phyloP scores from a whole-genome alignment of 352 stramenopile genomes.

The Pythium apleroticum region DNA sequence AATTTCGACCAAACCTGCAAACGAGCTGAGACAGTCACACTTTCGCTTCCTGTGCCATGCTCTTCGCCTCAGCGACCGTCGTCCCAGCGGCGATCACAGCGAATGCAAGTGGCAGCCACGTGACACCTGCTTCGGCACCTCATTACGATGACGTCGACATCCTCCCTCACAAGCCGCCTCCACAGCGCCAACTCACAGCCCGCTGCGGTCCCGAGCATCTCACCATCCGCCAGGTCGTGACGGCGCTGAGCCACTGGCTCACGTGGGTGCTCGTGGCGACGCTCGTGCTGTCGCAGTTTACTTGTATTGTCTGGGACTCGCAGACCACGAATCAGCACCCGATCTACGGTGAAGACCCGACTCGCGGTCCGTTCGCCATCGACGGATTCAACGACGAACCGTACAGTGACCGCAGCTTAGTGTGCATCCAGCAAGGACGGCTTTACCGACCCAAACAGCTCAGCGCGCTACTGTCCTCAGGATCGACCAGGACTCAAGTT shows the following conservation, averaged over 20 bases:
- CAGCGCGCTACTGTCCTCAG: conserved; percentile 29
- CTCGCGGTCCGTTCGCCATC: conserved; percentile 1
- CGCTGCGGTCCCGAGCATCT: not conserved
- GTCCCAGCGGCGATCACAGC: not conserved
- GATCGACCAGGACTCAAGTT: not conserved
- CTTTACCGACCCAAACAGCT: conserved; percentile 42
- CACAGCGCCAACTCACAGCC: not conserved
- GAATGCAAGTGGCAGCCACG: not conserved
- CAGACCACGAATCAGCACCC: conserved; percentile 22
- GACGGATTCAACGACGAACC: conserved; percentile 46
- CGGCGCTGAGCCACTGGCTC: conserved; percentile 10
- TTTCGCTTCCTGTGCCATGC: too few species aligned
- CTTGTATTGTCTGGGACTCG: conserved; percentile 37
- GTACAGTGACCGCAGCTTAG: conserved; percentile 45
- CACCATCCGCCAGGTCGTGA: not conserved
- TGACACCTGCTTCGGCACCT: not conserved
- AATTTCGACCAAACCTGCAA: not conserved
- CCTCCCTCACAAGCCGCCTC: too few species aligned
- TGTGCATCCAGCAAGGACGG: conserved; percentile 38
- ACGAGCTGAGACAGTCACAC: not conserved
- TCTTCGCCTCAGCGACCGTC: not conserved
- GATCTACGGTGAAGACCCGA: conserved; percentile 27
- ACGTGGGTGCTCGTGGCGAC: conserved; percentile 12
- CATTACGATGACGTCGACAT: not conserved
- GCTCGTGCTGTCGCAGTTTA: conserved; percentile 17